Percentiles rank a stretch among this genome's conserved stretches.
Conservation (phyloP, 2,329 filamentous ascomycete species). For the Cladophialophora psammophila region DNA sequence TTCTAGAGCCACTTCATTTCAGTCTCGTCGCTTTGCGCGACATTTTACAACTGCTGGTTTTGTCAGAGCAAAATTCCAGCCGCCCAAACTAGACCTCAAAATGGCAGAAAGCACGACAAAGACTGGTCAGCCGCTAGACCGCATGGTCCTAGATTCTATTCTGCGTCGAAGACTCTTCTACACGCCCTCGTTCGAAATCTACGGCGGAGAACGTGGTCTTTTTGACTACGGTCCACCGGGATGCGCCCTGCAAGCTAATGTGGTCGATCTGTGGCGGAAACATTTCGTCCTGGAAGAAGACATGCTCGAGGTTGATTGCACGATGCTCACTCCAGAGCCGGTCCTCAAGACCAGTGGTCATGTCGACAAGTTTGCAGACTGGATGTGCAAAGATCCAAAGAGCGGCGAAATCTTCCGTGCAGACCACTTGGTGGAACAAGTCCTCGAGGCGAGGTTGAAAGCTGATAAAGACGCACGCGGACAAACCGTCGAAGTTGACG, state of each 20-base stretch:
- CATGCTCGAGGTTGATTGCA: conserved; percentile 95
- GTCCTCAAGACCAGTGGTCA: conserved; percentile 96
- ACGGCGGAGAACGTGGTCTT: conserved; percentile 85
- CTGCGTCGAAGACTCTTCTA: conserved; percentile 91
- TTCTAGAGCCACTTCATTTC: conserved; percentile 42
- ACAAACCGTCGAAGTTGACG: conserved; percentile 70
- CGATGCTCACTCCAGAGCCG: conserved; percentile 88
- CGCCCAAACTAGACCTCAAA: conserved; percentile 46
- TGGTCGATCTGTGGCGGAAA: conserved; percentile 88
- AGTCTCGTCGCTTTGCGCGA: conserved; percentile 46
- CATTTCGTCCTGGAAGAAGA: conserved; percentile 93
- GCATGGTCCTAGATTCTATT: conserved; percentile 79
- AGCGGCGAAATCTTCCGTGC: conserved; percentile 95
- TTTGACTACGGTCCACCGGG: conserved; percentile 95
- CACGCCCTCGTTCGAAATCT: conserved; percentile 95
- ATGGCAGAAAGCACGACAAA: conserved; percentile 76
- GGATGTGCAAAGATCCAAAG: conserved; percentile 99
- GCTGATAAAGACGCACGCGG: conserved; percentile 93
- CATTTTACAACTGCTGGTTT: conserved; percentile 51
- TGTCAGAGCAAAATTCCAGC: conserved; percentile 37
- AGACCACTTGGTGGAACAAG: conserved; percentile 94
- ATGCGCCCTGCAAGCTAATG: conserved; percentile 83
- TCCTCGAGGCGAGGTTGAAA: conserved; percentile 85
- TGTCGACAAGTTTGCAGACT: conserved; percentile 97
- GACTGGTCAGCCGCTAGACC: conserved; percentile 89